Evolutionary conservation across 2,329 filamentous ascomycete species (phyloP), one percentile per base, ranked within the genome.

Genomic region (Epichloe uncinata): DNA sequence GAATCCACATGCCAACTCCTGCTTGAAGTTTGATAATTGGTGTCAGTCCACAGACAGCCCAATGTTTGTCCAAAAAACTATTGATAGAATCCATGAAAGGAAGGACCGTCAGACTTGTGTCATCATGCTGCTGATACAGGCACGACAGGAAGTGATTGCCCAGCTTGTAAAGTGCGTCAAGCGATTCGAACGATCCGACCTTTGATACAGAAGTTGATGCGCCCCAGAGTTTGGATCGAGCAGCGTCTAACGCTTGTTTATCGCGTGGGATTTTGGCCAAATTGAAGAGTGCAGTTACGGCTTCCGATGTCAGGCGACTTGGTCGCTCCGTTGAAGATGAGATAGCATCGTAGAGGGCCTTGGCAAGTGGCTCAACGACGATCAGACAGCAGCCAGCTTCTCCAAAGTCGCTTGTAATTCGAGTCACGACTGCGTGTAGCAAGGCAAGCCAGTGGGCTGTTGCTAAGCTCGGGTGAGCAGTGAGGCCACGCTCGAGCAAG

Each of bases 311-410:
- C 18, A 60, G 68, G 4, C 59, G 30, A 3, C 51, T 44, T 4
- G 57, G 52, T 34, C 52, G 53, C 18, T 52, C 50, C 7, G 48
- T 35, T 7, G 15, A 47, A 11, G 40, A 38, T 16, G 22, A 16
- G 16, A 42, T 5, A 16, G 47, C 66, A 49, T 73, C 71, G 37
- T 70, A 57, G 4, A 84, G 56, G 1, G 65, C 59, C 56, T 78
- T 82, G 0, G 85, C 78, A 3, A 93, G 59, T 1, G 84, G 84
- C 53, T 94, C 87, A 38, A 90, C 70, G 1, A 88, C 73, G 22
- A 78, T 75, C 46, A 85, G 70, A 5, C 81, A 77, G 40, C 82
- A 73, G 5, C 80, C 82, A 15, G 78, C 76, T 53, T 87, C 81
- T 3, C 87, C 85, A 48, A 77, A 77, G 54, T 87, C 81, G 12